Base-by-base conservation (phyloP, 2,329 filamentous ascomycete genomes). In the Ilyonectria destructans region DNA sequence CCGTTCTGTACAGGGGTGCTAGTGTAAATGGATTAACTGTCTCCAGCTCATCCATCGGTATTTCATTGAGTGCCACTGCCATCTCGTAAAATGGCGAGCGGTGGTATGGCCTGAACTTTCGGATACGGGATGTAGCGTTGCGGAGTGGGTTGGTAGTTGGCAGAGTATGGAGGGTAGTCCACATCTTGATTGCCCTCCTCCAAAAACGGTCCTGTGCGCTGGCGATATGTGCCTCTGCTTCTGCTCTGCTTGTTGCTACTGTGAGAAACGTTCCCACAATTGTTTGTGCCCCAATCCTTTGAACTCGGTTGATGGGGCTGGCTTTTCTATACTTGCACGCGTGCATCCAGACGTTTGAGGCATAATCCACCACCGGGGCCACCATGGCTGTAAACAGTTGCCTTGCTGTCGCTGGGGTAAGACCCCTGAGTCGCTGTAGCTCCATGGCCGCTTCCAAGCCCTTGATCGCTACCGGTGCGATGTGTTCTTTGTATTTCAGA, bases 401-500 rank as follows among this genome's bases (percentile, higher is more conserved):
- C 59, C 71, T 68, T 48, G 70, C 72, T 46, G 71, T 75, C n/a
- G 48, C 49, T 40, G 71, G 68, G 10, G 71, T 70, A 21, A 77
- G 60, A n/a, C 68, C 68, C 46, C 45, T 65, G n/a, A 70, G 62
- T 23, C 68, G 64, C 45, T 67, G 56, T 7, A 76, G 59, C 56
- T 73, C 65, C 54, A 77, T 69, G 17, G 65, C 72, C 45, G 67
- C 74, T 51, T 74, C 31, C 9, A 76, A 58, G 23, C 73, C 73
- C 58, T 73, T 75, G 19, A 65, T 69, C 9, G 68, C 68, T 49
- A 69, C 74, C 48, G 58, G 70, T 9, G 60, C 68, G n/a, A 77
- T 75, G 35, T 77, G 69, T 61, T 76, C 68, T 58, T 74, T 75
- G 43, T 74, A 77, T 59, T 71, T 73, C 13, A 77, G 65, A 19